These are phyloP conservation scores for Ophiocordyceps camponoti-leonardi DNA, from an alignment of 2,329 filamentous ascomycete species.

Conservation along the genomic window DNA sequence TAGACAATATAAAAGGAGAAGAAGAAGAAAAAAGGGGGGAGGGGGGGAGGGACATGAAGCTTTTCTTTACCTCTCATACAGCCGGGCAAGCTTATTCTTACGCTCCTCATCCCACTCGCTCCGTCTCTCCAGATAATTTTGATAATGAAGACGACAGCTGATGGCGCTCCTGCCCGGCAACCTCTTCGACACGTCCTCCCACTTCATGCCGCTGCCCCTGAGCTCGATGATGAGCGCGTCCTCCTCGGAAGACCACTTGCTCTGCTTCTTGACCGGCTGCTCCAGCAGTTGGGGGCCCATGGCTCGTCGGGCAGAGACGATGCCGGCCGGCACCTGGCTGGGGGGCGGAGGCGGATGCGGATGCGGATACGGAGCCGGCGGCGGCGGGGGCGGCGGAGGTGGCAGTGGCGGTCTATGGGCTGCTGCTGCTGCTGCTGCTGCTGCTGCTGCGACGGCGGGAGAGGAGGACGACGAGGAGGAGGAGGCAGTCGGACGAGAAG, in stretches of 20 bases:
- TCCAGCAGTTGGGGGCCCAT: constrained; percentile 32
- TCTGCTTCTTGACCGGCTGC: constrained; percentile 80
- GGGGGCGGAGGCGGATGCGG: constrained; percentile 1
- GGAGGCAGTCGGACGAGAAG: background rate
- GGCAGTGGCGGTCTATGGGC: constrained; percentile 6
- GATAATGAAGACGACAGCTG: constrained; percentile 86
- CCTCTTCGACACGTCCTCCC: constrained; percentile 92
- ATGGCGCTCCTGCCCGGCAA: constrained; percentile 84
- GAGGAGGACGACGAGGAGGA: too few relatives aligned
- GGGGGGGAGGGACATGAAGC: too few relatives aligned
- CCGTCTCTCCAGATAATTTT: constrained; percentile 87
- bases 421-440: too few relatives aligned
- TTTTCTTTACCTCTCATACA: constrained; percentile 90
- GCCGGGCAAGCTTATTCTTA: constrained; percentile 86
- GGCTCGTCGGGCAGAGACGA: constrained; percentile 16
- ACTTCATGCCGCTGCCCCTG: constrained; percentile 84
- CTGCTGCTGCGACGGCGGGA: too few relatives aligned
- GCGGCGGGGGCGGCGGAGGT: too few relatives aligned
- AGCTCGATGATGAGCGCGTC: constrained; percentile 89
- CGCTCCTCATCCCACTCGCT: constrained; percentile 95
- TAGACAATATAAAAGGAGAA: too few relatives aligned
- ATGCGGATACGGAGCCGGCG: constrained; percentile 5
- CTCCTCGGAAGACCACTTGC: constrained; percentile 90
- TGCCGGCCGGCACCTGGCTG: constrained; percentile 10
- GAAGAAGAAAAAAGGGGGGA: too few relatives aligned